Percentiles rank a stretch among this genome's conserved stretches.
Evolutionary conservation across 306 rosid species (phyloP).

Genomic region (Casuarina cunninghamiana): DNA sequence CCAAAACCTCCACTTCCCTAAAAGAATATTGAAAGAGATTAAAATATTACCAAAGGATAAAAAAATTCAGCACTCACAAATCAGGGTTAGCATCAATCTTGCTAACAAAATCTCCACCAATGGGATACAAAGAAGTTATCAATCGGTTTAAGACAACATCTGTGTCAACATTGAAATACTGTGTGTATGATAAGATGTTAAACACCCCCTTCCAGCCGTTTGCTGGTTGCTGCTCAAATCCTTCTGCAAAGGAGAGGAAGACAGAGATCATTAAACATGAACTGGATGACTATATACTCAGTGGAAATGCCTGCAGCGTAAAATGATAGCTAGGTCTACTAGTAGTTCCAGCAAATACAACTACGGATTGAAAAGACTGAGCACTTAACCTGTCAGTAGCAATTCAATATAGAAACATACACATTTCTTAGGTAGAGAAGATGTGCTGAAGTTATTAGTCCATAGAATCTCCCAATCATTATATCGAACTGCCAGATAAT

Average conservation of each 20-base stretch:
- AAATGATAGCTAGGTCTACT: not conserved
- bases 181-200: conserved; percentile 73
- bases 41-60: not conserved
- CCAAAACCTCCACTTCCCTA: not conserved
- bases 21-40: not conserved
- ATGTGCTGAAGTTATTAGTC: not conserved
- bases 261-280: conserved; percentile 11
- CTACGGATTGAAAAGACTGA: not conserved
- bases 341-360: not conserved
- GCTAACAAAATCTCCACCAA: conserved; percentile 77
- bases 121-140: conserved; percentile 78
- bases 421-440: not conserved
- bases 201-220: conserved; percentile 91
- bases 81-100: conserved; percentile 97
- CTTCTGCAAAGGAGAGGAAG: conserved; percentile 47
- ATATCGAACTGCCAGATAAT: not conserved
- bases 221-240: conserved; percentile 85
- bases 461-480: not conserved
- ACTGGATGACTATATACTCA: not conserved
- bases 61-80: conserved; percentile 58
- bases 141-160: conserved; percentile 77
- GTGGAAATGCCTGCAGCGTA: not conserved
- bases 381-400: not conserved
- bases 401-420: not conserved
- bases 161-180: conserved; percentile 91